Percentiles rank a stretch among this genome's conserved stretches.
Conservation (phyloP, 768 basidiomycete species). For the Russula virescens region DNA sequence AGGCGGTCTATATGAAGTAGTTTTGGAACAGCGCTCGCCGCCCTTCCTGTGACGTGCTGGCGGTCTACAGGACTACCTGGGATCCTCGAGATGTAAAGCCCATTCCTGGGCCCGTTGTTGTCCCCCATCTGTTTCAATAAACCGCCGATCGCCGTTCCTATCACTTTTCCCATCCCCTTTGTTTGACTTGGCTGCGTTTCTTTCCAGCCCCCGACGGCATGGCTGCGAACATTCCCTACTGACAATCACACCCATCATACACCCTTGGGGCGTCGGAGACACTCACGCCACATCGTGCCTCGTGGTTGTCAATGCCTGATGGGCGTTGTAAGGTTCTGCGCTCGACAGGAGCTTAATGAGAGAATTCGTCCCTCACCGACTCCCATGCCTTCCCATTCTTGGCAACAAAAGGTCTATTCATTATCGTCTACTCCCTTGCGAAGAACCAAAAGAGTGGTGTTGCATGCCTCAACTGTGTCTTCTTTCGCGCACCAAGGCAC, state of each 20-base stretch:
- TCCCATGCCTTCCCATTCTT: background rate
- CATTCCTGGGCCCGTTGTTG: no score
- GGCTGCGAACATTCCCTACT: background rate
- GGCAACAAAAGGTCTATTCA: no score
- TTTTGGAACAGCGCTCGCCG: background rate
- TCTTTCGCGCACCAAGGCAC: background rate
- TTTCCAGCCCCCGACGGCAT: background rate
- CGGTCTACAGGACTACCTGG: background rate
- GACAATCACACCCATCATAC: background rate
- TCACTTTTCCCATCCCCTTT: background rate
- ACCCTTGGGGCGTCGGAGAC: no score
- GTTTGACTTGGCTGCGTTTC: background rate
- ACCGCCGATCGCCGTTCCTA: background rate
- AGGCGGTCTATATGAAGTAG: background rate
- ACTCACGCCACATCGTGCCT: background rate
- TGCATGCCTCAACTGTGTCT: background rate
- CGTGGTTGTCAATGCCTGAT: conserved; percentile 2
- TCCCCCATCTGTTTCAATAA: background rate
- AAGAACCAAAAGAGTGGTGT: background rate
- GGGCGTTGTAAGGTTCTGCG: background rate
- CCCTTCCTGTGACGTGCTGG: background rate
- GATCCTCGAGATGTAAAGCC: no score
- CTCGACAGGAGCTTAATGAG: background rate
- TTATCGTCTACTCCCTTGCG: no score
- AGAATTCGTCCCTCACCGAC: background rate